Evolutionary conservation across 179 eudicot species (phyloP).

Genomic region (Patellifolia procumbens): DNA sequence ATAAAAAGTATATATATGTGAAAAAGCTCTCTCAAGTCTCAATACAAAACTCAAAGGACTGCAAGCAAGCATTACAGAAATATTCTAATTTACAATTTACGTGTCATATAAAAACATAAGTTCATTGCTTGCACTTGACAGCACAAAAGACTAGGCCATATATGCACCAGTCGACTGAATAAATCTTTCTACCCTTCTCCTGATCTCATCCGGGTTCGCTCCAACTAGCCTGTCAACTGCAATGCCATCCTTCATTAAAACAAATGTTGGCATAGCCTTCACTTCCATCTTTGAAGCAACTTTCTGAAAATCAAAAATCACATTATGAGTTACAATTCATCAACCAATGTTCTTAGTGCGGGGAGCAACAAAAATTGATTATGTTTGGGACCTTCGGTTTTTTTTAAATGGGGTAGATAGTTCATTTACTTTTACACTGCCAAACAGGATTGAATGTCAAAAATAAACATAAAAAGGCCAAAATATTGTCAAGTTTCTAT

Average conservation of each 20-base stretch:
- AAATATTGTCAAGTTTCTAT: too few relatives aligned
- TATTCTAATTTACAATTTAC: background rate
- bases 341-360: background rate
- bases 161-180: constrained; percentile 37
- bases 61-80: too few relatives aligned
- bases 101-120: background rate
- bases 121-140: background rate
- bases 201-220: constrained; percentile 72
- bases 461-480: too few relatives aligned
- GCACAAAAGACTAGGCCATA: constrained; percentile 31
- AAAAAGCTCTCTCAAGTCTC: too few relatives aligned
- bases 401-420: too few relatives aligned
- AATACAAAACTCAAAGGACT: too few relatives aligned
- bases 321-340: background rate
- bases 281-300: constrained; percentile 60
- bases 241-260: constrained; percentile 53
- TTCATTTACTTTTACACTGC: too few relatives aligned
- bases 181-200: constrained; percentile 48
- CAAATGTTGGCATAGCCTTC: constrained; percentile 81
- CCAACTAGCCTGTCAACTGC: constrained; percentile 62
- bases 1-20: too few relatives aligned
- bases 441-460: too few relatives aligned
- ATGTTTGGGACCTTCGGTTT: too few relatives aligned
- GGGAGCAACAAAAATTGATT: too few relatives aligned
- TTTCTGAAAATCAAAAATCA: constrained; percentile 39